Evolutionary conservation across 2,329 filamentous ascomycete species (phyloP).

Genomic region (Elsinoe batatas): DNA sequence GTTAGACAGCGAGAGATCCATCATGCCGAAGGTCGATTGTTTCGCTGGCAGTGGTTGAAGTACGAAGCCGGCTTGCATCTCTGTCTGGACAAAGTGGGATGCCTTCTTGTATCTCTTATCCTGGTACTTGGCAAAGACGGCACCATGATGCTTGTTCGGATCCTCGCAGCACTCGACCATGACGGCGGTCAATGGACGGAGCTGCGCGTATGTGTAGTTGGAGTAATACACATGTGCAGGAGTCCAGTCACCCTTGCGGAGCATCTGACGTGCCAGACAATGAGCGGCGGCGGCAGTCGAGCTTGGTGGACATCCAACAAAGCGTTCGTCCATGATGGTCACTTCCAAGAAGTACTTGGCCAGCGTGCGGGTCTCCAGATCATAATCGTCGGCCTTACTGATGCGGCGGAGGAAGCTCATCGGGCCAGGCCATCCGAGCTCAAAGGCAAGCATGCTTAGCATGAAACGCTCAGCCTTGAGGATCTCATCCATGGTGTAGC

Average conservation of each 20-base stretch:
- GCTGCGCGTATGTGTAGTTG: constrained; percentile 78
- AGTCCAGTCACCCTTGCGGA: constrained; percentile 83
- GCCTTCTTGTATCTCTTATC: constrained; percentile 81
- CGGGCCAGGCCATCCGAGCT: constrained; percentile 94
- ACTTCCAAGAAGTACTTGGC: constrained; percentile 98
- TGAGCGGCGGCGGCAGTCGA: constrained; percentile 86
- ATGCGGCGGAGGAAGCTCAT: constrained; percentile 97
- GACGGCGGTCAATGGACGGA: constrained; percentile 65
- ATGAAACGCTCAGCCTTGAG: constrained; percentile 97
- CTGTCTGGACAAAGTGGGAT: constrained; percentile 66
- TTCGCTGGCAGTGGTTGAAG: constrained; percentile 29
- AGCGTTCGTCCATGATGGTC: constrained; percentile 95
- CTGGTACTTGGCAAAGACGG: constrained; percentile 86
- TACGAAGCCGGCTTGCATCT: constrained; percentile 54
- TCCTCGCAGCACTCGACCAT: constrained; percentile 82
- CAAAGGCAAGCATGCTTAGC: constrained; percentile 91
- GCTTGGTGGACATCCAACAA: constrained; percentile 83
- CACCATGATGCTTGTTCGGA: constrained; percentile 69
- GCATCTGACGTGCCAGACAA: constrained; percentile 77
- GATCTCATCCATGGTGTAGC: constrained; percentile 83
- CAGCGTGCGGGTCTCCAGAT: constrained; percentile 85
- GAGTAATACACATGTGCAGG: constrained; percentile 84
- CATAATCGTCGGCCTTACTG: constrained; percentile 97
- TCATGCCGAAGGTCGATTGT: constrained; percentile 14
- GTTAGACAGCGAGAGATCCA: constrained; percentile 8